Conservation (phyloP, 495 filamentous ascomycete genomes). For the Hypoxylon perforatum region DNA sequence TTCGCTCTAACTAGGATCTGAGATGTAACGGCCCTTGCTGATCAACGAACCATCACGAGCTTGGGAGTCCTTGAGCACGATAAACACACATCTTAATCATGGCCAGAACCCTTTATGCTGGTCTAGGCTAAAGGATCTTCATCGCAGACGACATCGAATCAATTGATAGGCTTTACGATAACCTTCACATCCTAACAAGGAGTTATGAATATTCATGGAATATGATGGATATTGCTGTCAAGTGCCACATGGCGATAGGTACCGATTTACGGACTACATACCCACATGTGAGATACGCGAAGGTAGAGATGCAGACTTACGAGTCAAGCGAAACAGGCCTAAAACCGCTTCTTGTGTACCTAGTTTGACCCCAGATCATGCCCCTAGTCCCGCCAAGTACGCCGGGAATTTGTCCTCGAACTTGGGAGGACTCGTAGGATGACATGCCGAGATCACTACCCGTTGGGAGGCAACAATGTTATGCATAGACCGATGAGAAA, state of each 20-base stretch:
- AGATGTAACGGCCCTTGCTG: conserved; percentile 38
- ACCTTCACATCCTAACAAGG: not conserved
- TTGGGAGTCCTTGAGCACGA: conserved; percentile 14
- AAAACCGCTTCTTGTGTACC: conserved; percentile 11
- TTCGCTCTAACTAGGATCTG: conserved; percentile 39
- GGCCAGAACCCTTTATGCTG: conserved; percentile 11
- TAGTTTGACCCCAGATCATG: conserved; percentile 28
- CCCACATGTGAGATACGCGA: conserved; percentile 14
- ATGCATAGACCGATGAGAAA: too few species aligned
- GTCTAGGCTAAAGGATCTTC: conserved; percentile 16
- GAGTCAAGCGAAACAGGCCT: conserved; percentile 37
- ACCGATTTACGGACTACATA: conserved; percentile 21
- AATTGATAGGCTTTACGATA: not conserved
- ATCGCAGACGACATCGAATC: conserved; percentile 7
- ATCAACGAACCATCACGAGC: conserved; percentile 32
- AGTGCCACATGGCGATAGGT: conserved; percentile 2
- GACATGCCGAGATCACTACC: conserved; percentile 35
- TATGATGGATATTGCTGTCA: not conserved
- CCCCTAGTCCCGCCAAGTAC: conserved; percentile 37
- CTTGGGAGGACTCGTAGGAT: conserved; percentile 16
- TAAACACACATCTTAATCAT: conserved; percentile 7
- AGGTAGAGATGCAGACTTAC: conserved; percentile 7
- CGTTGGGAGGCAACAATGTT: too few species aligned
- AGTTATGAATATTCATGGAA: conserved; percentile 7
- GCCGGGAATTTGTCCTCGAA: conserved; percentile 36